phyloP scores from a whole-genome alignment of 306 rosid genomes.

The Cicer chorassanicum region DNA sequence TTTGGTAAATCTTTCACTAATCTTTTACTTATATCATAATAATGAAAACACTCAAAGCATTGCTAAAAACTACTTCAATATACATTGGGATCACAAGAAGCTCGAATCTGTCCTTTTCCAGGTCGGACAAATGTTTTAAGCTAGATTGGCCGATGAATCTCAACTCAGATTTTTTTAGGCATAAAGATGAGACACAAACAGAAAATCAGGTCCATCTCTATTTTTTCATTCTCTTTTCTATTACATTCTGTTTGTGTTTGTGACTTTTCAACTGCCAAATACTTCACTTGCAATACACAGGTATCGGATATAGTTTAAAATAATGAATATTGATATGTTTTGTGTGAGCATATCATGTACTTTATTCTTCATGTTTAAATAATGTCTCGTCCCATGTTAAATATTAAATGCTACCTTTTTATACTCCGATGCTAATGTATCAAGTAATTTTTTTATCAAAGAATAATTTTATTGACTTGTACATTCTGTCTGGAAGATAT shows the following conservation, averaged over 20 bases:
- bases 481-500: too few relatives aligned
- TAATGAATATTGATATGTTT: constrained; percentile 17
- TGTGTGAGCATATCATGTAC: not conserved
- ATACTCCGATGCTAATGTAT: not conserved
- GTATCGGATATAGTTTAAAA: not conserved
- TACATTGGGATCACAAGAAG: constrained; percentile 31
- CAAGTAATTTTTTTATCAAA: too few relatives aligned
- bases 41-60: constrained; percentile 22
- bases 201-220: constrained; percentile 55
- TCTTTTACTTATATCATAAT: constrained; percentile 19
- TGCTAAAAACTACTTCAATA: constrained; percentile 12
- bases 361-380: constrained; percentile 7
- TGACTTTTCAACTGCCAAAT: constrained; percentile 28
- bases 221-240: constrained; percentile 29
- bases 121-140: constrained; percentile 82
- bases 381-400: not conserved
- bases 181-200: constrained; percentile 59
- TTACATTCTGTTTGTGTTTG: constrained; percentile 2
- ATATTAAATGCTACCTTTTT: constrained; percentile 16
- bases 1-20: constrained; percentile 63
- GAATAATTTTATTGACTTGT: too few relatives aligned
- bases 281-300: constrained; percentile 16
- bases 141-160: constrained; percentile 85
- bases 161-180: constrained; percentile 78
- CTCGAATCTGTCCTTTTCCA: constrained; percentile 47